These are phyloP conservation scores for Secale cereale DNA, from an alignment of 176 grass and related monocot genomes.

Conservation along the genomic window DNA sequence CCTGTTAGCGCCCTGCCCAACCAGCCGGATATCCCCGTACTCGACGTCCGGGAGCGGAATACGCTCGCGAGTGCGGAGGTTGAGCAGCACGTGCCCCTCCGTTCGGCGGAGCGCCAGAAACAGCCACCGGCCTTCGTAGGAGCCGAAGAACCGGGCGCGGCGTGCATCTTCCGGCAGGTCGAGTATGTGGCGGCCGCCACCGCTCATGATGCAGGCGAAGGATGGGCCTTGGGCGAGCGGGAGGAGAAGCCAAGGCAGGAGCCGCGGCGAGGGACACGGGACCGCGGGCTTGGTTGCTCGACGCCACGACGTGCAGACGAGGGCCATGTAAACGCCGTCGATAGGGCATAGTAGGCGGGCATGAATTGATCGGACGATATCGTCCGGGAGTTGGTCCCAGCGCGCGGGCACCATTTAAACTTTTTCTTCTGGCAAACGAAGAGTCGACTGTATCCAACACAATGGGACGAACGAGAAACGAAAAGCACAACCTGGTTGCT, in stretches of 20 bases:
- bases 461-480: too few relatives aligned
- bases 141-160: neutral
- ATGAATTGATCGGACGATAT: neutral
- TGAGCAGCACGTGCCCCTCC: neutral
- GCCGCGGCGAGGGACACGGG: neutral
- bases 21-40: neutral
- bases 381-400: neutral
- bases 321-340: neutral
- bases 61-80: neutral
- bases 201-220: neutral
- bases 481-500: too few relatives aligned
- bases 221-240: neutral
- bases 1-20: neutral
- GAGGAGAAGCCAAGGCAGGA: neutral
- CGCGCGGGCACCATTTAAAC: neutral
- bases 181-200: neutral
- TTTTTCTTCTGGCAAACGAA: too few relatives aligned
- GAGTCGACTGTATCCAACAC: too few relatives aligned
- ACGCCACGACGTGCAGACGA: neutral
- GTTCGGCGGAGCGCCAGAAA: neutral
- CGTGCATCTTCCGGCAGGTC: neutral
- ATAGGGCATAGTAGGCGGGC: neutral
- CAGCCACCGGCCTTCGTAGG: conserved; percentile 1
- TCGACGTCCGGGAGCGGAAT: conserved; percentile 1
- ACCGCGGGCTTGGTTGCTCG: neutral